Evolutionary conservation across 2,329 filamentous ascomycete genomes (phyloP).

Genomic region (Microascus cirrosus): DNA sequence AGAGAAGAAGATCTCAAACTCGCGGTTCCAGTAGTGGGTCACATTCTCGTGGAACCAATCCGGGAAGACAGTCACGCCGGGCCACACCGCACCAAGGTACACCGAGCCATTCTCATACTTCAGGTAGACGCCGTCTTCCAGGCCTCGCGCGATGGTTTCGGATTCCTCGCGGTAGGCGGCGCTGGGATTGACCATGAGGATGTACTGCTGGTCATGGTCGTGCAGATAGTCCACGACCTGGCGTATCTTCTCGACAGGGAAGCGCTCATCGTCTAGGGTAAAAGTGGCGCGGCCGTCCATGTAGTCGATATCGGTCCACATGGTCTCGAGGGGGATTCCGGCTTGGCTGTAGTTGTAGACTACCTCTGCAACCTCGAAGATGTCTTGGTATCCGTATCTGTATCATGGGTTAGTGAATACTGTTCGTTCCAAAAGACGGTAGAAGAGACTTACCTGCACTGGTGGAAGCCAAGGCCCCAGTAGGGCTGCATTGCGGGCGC

Average conservation of each 20-base stretch:
- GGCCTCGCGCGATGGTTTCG: conserved; percentile 21
- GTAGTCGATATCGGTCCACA: conserved; percentile 18
- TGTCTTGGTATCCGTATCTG: conserved; percentile 48
- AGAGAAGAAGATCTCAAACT: conserved; percentile 56
- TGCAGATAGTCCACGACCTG: conserved; percentile 59
- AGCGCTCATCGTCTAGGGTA: conserved; percentile 52
- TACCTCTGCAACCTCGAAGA: conserved; percentile 51
- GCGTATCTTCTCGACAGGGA: conserved; percentile 49
- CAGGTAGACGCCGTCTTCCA: conserved; percentile 33
- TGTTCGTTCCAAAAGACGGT: background rate
- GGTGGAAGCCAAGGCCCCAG: conserved; percentile 44
- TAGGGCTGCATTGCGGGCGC: conserved; percentile 49
- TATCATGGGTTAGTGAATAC: background rate
- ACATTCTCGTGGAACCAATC: conserved; percentile 64
- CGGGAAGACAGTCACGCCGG: conserved; percentile 58
- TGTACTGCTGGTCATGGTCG: conserved; percentile 54
- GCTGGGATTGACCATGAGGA: conserved; percentile 70
- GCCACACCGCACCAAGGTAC: conserved; percentile 64
- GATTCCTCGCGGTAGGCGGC: conserved; percentile 35
- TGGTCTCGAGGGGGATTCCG: conserved; percentile 46
- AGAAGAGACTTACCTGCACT: conserved; percentile 23
- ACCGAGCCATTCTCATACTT: conserved; percentile 38
- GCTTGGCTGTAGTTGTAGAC: conserved; percentile 54
- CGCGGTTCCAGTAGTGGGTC: conserved; percentile 55
- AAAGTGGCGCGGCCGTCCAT: conserved; percentile 31